Evolutionary conservation across 208 protist species (phyloP).

Genomic region (Crithidia thermophila): DNA sequence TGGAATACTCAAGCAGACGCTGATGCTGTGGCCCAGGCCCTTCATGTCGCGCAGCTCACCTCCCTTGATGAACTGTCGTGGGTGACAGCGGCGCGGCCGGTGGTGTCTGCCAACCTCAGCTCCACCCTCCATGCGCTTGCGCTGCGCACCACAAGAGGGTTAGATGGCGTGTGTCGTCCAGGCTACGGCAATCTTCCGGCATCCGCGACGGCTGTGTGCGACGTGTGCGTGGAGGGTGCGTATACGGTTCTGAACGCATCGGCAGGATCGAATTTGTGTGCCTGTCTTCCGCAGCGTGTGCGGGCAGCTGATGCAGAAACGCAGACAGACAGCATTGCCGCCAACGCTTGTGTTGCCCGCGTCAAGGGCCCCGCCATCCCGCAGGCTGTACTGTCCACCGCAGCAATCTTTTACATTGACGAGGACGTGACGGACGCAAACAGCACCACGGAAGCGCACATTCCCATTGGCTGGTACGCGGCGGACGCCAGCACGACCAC

Average conservation of each 20-base stretch:
- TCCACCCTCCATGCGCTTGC: conserved; percentile 6
- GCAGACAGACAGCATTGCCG: not conserved
- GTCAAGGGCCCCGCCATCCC: conserved; percentile 5
- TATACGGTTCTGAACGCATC: conserved; percentile 26
- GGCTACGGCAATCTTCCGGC: conserved; percentile 12
- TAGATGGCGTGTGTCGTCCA: conserved; percentile 28
- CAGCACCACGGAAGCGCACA: not conserved
- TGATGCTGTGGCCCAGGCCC: not conserved
- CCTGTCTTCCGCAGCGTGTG: conserved; percentile 27
- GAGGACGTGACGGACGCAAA: not conserved
- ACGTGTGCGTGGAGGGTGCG: conserved; percentile 1
- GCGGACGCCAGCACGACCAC: not conserved
- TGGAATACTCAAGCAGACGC: conserved; percentile 10
- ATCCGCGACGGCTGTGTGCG: not conserved
- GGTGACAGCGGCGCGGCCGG: not conserved
- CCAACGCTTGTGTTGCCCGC: not conserved
- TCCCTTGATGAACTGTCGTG: not conserved
- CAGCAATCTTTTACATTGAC: conserved; percentile 14
- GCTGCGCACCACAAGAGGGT: not conserved
- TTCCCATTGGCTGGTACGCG: conserved; percentile 26
- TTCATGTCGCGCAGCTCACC: conserved; percentile 7
- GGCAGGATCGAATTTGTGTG: conserved; percentile 11
- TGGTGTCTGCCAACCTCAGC: conserved; percentile 22
- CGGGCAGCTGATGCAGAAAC: not conserved
- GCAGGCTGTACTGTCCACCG: not conserved